A percentile compares a stretch with the other conserved stretches of the same genome.
Conservation (phyloP, 306 rosid genomes). For the Purshia tridentata region DNA sequence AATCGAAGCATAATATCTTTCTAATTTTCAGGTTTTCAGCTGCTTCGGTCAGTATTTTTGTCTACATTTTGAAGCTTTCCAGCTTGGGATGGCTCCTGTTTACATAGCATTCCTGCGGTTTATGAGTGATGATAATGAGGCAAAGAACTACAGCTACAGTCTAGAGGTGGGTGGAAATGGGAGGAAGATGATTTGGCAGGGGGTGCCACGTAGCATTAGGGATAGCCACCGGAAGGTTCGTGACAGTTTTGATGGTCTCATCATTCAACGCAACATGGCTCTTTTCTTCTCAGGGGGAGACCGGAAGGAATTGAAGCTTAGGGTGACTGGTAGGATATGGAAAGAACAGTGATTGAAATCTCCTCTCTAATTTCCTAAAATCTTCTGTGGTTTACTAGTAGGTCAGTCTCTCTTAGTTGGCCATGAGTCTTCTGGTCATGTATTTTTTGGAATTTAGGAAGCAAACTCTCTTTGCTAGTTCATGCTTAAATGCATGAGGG, state of each 20-base stretch:
- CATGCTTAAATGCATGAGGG: constrained; percentile 46
- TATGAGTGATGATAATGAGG: constrained; percentile 90
- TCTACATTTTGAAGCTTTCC: constrained; percentile 90
- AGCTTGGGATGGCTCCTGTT: constrained; percentile 85
- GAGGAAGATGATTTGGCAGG: constrained; percentile 91
- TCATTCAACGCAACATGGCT: constrained; percentile 88
- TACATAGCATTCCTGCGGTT: constrained; percentile 88
- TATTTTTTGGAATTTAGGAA: constrained; percentile 45
- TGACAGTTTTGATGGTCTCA: constrained; percentile 86
- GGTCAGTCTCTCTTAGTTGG: constrained; percentile 29
- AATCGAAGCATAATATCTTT: not conserved
- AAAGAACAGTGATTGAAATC: constrained; percentile 57
- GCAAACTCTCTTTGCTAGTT: constrained; percentile 84
- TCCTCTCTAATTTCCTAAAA: constrained; percentile 21
- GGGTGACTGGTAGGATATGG: constrained; percentile 95
- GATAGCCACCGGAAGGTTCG: constrained; percentile 87
- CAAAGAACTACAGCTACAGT: constrained; percentile 85
- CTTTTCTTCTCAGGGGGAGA: constrained; percentile 81
- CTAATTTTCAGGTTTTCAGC: constrained; percentile 68
- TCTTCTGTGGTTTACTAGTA: constrained; percentile 24
- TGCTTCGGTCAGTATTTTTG: constrained; percentile 89
- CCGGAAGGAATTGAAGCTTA: constrained; percentile 73
- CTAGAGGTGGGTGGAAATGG: constrained; percentile 94
- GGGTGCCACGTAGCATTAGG: constrained; percentile 85
- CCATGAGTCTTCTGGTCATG: constrained; percentile 40